Percentiles rank a stretch among this genome's conserved stretches.
phyloP scores from a whole-genome alignment of 768 basidiomycete genomes.

The Phylloporus scabripes region DNA sequence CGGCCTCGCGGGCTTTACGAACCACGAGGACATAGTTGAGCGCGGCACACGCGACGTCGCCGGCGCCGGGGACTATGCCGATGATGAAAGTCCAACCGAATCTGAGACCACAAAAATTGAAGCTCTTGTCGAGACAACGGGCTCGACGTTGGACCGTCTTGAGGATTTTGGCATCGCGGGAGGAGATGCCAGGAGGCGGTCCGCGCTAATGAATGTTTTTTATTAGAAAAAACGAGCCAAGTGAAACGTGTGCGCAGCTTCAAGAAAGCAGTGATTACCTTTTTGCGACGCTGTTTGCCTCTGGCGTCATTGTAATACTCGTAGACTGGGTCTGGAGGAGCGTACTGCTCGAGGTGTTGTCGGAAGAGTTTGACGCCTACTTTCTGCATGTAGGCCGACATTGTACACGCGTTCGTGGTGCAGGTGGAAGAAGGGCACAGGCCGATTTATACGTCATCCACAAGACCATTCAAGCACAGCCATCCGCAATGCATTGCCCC shows the following conservation, averaged over 20 bases:
- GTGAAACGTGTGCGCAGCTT: slow-evolving; percentile 33
- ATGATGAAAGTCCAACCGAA: slow-evolving; percentile 88
- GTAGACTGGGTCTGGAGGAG: slow-evolving; percentile 71
- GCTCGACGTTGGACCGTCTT: slow-evolving; percentile 71
- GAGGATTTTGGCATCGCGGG: slow-evolving; percentile 70
- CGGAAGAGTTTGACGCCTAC: slow-evolving; percentile 58
- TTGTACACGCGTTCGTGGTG: background rate
- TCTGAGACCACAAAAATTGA: slow-evolving; percentile 69
- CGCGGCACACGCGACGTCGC: slow-evolving; percentile 55
- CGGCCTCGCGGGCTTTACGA: slow-evolving; percentile 67
- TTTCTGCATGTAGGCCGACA: slow-evolving; percentile 33
- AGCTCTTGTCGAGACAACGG: slow-evolving; percentile 84
- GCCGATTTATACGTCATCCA: slow-evolving; percentile 14
- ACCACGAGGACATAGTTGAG: slow-evolving; percentile 77
- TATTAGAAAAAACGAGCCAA: slow-evolving; percentile 10
- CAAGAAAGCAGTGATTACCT: slow-evolving; percentile 28
- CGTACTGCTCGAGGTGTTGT: slow-evolving; percentile 59
- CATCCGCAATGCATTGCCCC: background rate
- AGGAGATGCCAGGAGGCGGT: slow-evolving; percentile 69
- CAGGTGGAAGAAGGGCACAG: background rate
- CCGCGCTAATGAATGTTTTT: slow-evolving; percentile 42
- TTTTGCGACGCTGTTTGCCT: slow-evolving; percentile 29
- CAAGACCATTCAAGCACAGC: slow-evolving; percentile 2
- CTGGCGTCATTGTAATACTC: slow-evolving; percentile 33
- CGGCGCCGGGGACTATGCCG: slow-evolving; percentile 65